A percentile compares a stretch with the other conserved stretches of the same genome.
phyloP scores from a whole-genome alignment of 2,329 filamentous ascomycete genomes.

The Fusarium torulosum region DNA sequence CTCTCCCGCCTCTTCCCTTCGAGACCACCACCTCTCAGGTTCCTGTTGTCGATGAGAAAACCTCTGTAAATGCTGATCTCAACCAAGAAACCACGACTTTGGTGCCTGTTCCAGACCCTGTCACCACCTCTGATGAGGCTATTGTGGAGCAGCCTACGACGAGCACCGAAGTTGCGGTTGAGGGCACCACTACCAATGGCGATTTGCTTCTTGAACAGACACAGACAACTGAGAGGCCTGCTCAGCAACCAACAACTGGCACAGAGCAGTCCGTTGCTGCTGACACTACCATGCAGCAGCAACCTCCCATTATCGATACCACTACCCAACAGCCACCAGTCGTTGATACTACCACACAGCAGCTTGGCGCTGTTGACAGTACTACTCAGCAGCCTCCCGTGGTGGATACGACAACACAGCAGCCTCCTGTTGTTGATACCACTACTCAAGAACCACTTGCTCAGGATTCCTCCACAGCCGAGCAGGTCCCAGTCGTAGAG shows the following conservation, averaged over 20 bases:
- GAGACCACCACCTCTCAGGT: not conserved
- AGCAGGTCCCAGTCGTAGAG: not conserved
- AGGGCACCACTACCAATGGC: not conserved
- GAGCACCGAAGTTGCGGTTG: not conserved
- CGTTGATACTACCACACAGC: not conserved
- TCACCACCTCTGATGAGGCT: not conserved
- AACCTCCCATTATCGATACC: not conserved
- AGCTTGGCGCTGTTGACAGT: not conserved
- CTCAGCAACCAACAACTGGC: not conserved
- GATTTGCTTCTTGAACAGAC: not conserved
- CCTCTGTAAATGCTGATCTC: not conserved
- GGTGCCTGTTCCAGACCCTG: not conserved
- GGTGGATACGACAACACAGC: not conserved
- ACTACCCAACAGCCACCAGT: not conserved
- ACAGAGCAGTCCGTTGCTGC: not conserved
- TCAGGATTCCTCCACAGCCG: not conserved
- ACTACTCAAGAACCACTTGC: not conserved
- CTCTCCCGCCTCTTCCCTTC: slow-evolving; percentile 4
- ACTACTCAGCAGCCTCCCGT: not conserved
- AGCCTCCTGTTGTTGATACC: not conserved
- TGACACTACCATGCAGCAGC: not conserved
- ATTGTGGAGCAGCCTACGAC: not conserved
- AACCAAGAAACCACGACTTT: not conserved
- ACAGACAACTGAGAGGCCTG: not conserved
- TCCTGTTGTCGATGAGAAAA: not conserved